These are phyloP conservation scores for Fomitiporia mediterranea DNA, from an alignment of 1,284 basidiomycete genomes.

Conservation along the genomic window DNA sequence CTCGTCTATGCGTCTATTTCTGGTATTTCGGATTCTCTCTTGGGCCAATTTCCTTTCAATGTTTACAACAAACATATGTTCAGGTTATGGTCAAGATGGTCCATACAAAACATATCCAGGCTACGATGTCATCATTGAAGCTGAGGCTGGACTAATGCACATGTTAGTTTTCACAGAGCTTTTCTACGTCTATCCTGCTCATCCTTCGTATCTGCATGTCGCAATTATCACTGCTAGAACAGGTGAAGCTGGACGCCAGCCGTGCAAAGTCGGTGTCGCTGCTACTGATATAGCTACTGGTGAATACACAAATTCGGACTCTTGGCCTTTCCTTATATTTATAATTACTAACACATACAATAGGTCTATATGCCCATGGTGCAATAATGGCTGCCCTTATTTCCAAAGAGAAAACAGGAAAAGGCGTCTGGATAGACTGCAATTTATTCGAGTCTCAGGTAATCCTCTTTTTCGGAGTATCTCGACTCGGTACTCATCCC, in stretches of 20 bases:
- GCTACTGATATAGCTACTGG: constrained; percentile 87
- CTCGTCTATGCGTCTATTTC: constrained; percentile 91
- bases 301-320: neutral
- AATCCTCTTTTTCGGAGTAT: constrained; percentile 17
- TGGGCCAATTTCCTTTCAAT: constrained; percentile 1
- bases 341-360: too few relatives aligned
- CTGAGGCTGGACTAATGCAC: constrained; percentile 91
- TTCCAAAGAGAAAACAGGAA: constrained; percentile 78
- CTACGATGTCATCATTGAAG: constrained; percentile 90
- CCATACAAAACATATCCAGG: constrained; percentile 81
- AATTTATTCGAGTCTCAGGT: constrained; percentile 87
- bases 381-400: constrained; percentile 89
- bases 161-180: constrained; percentile 46
- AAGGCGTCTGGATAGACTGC: constrained; percentile 88
- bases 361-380: constrained; percentile 83
- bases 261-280: constrained; percentile 89
- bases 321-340: neutral
- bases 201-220: neutral
- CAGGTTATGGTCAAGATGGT: constrained; percentile 92
- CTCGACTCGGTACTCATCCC: neutral
- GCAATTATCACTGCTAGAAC: constrained; percentile 53
- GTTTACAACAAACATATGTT: neutral
- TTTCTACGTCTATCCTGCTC: neutral
- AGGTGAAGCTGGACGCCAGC: constrained; percentile 83
- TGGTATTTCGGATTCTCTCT: constrained; percentile 40